Base-by-base conservation (phyloP, 495 filamentous ascomycete genomes). In the Penicillium dipodomyicola region DNA sequence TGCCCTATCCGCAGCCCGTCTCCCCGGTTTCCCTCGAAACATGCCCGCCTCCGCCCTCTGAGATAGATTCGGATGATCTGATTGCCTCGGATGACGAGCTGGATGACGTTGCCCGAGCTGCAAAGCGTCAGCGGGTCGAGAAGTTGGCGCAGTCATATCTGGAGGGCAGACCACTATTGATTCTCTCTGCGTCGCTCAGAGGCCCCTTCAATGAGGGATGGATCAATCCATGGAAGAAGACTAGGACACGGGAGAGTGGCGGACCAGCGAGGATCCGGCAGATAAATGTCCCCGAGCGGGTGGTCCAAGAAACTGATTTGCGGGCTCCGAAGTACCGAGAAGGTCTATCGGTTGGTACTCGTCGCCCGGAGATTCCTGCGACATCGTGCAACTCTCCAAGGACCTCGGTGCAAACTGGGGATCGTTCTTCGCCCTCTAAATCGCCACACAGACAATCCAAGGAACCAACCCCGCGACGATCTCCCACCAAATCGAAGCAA, bases 161-260 rank as follows among this genome's bases (percentile, higher is more conserved):
- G 25, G 65, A 77, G 17, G 86, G 87, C 1, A 73, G 74, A 32
- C 76, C 78, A 3, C 58, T 87, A 1, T 78, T 81, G 52, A 79
- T 92, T 17, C 65, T 85, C 3, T 87, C 86, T 5, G 83, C 87
- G 12, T 75, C 77, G 10, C 69, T 90, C 17, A 76, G 71, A 20
- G 87, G 87, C 0, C 87, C 87, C 1, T 86, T 90, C 48, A 78
- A 83, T 15, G 67, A 75, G 1, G 78, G 75, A 27, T 90, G 87
- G 87, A 57, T 60, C 23, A 90, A 90, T 59, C 87, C 86, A 0
- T 89, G 85, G 87, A 73, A 61, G 30, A 77, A 74, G 48, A 48
- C 69, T 6, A 57, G 76, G 48, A 63, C 47, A 40, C 25, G 35
- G 12, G 25, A 25, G 3, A 11, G 2, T 10, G 10, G 5, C 12